phyloP scores from a whole-genome alignment of 768 basidiomycete genomes.

The Psilocybe tampanensis region DNA sequence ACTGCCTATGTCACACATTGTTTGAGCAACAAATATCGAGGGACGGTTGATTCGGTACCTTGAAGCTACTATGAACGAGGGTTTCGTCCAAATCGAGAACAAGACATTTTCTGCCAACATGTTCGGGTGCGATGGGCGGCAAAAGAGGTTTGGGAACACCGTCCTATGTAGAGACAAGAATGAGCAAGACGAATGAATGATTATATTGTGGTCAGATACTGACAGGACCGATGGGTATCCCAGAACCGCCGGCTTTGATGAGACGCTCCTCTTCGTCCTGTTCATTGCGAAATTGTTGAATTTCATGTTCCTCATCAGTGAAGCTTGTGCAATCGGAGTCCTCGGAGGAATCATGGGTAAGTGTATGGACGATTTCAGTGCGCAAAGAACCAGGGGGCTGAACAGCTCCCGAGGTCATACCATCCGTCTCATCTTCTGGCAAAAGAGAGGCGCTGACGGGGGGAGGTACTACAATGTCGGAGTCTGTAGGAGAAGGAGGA shows the following conservation, averaged over 20 bases:
- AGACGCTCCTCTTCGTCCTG: conserved; percentile 92
- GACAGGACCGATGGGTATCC: conserved; percentile 92
- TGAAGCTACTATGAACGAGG: conserved; percentile 96
- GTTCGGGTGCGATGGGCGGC: conserved; percentile 80
- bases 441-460: conserved; percentile 38
- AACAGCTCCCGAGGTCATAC: conserved; percentile 87
- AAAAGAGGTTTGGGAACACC: conserved; percentile 85
- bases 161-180: conserved; percentile 62
- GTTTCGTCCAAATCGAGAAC: conserved; percentile 98
- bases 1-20: conserved; percentile 63
- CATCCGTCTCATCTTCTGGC: conserved; percentile 73
- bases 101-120: conserved; percentile 90
- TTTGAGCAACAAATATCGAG: background rate
- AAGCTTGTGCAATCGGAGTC: conserved; percentile 68
- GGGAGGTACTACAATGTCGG: conserved; percentile 37
- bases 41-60: conserved; percentile 55
- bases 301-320: conserved; percentile 66
- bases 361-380: conserved; percentile 42
- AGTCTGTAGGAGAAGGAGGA: conserved; percentile 32
- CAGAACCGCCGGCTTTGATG: conserved; percentile 89
- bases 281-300: conserved; percentile 52
- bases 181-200: conserved; percentile 1
- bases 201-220: conserved; percentile 26
- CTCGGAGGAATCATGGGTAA: conserved; percentile 41
- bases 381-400: conserved; percentile 88